Evolutionary conservation across 192 early-diverging fungal species (phyloP).

Genomic region (Mortierella hygrophila): DNA sequence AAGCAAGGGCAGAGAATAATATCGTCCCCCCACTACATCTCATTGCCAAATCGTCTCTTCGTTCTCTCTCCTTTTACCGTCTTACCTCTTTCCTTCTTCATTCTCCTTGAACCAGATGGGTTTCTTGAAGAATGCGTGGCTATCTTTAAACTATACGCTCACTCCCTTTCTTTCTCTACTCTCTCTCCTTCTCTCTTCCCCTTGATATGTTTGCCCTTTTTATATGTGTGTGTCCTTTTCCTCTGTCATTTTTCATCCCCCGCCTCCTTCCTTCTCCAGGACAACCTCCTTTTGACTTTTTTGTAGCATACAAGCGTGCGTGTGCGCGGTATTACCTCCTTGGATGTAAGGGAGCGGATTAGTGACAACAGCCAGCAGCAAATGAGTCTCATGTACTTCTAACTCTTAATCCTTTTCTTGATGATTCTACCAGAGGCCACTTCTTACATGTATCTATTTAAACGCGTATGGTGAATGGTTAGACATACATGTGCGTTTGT

Average conservation of each 20-base stretch:
- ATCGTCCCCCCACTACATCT: neutral
- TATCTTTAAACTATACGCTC: neutral
- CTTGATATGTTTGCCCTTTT: neutral
- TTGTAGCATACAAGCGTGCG: no score
- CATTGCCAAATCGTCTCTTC: neutral
- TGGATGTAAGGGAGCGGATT: no score
- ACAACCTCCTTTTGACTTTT: no score
- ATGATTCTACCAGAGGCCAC: no score
- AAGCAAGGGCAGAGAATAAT: neutral
- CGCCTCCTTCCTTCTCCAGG: neutral
- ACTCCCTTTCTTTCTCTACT: neutral
- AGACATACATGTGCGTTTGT: no score
- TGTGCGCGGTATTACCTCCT: no score
- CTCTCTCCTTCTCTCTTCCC: neutral
- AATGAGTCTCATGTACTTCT: no score
- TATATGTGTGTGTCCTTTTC: neutral
- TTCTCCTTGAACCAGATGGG: neutral
- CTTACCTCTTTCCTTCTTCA: neutral
- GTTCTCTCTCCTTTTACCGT: no score
- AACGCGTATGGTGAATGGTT: no score
- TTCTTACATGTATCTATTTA: no score
- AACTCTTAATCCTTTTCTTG: no score
- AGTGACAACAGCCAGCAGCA: no score
- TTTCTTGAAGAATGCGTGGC: neutral
- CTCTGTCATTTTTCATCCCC: neutral